Evolutionary conservation across 176 grass and related monocot species (phyloP).

Genomic region (Hordeum marinum): DNA sequence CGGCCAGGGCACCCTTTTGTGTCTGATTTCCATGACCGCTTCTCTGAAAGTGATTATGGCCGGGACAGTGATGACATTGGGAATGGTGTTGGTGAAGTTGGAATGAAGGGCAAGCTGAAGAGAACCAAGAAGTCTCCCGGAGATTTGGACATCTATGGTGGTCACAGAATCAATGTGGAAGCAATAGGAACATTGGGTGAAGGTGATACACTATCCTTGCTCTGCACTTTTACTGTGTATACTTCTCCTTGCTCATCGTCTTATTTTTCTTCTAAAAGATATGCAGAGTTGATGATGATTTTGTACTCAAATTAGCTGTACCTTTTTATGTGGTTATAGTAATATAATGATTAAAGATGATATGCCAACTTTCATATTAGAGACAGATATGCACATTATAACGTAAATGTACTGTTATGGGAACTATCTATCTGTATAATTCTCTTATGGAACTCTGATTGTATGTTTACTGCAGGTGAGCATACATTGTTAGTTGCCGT

Average conservation of each 20-base stretch:
- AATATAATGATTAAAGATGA: not conserved
- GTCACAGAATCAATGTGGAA: slow-evolving; percentile 44
- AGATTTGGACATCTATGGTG: slow-evolving; percentile 43
- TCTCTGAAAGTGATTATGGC: slow-evolving; percentile 45
- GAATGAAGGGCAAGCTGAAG: slow-evolving; percentile 34
- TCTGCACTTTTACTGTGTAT: not conserved
- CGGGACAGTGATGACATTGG: slow-evolving; percentile 47
- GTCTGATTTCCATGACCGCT: slow-evolving; percentile 42
- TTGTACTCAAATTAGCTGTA: slow-evolving; percentile 5
- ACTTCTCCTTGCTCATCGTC: not conserved
- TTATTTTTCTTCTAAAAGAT: slow-evolving; percentile 18
- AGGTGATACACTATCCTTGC: slow-evolving; percentile 8
- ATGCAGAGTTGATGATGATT: slow-evolving; percentile 12
- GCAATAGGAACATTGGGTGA: slow-evolving; percentile 44
- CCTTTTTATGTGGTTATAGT: not conserved
- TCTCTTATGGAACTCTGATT: not conserved
- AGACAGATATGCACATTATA: not conserved
- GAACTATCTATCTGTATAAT: not conserved
- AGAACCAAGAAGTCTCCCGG: slow-evolving; percentile 36
- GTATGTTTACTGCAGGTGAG: not conserved
- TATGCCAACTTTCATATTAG: slow-evolving; percentile 13
- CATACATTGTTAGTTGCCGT: slow-evolving; percentile 10
- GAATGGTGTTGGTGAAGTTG: slow-evolving; percentile 31
- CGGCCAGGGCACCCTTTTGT: slow-evolving; percentile 40
- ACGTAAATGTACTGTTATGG: not conserved